Evolutionary conservation across 1,284 basidiomycete genomes (phyloP), one percentile per base, ranked within the genome.

Genomic region (Ustilago esculenta): DNA sequence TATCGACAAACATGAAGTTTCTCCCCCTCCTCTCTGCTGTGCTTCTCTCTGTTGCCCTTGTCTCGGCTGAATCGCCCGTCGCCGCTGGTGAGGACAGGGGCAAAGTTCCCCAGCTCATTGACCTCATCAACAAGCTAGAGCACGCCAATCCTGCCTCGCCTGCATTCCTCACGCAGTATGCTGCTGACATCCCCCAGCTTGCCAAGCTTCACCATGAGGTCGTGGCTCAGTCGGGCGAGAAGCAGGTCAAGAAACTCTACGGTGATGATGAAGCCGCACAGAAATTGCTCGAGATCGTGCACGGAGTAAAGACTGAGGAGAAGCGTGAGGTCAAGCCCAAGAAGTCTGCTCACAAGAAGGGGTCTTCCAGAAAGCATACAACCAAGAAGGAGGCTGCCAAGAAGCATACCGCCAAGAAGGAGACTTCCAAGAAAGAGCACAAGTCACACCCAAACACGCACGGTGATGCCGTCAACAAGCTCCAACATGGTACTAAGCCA

Each of bases 81-180:
- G 60, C 35, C 18, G 24, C 43, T 4, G 50, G 50, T n/a, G 33
- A 53, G 4, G 40, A 64, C 3, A 35, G 36, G 17, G 61, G 61
- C 25, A 51, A 59, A 20, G 32, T 66, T 6, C 63, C 63, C 12
- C 56, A 59, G 44, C 17, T 66, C 9, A 25, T 66, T 17, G 43
- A 25, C 9, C 35, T 59, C 33, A 51, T 66, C 55, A 66, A 49
- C 51, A 47, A 59, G 48, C 42, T 66, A 39, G 63, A 66, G 18
- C 29, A 50, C 27, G 56, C 48, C 39, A 54, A 55, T 35, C 56
- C 63, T 14, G 24, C 43, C 27, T 36, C 35, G 23, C 27, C 56
- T 12, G n/a, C 25, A 12, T 58, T 59, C 18, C 23, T 25, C 25
- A n/a, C 44, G 17, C 7, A 50, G 14, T 41, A 40, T 30, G 50